Percentiles rank a stretch among this genome's conserved stretches.
These are phyloP conservation scores for Chrysanthemum seticuspe DNA, from an alignment of 129 eudicot genomes.

Conservation along the genomic window DNA sequence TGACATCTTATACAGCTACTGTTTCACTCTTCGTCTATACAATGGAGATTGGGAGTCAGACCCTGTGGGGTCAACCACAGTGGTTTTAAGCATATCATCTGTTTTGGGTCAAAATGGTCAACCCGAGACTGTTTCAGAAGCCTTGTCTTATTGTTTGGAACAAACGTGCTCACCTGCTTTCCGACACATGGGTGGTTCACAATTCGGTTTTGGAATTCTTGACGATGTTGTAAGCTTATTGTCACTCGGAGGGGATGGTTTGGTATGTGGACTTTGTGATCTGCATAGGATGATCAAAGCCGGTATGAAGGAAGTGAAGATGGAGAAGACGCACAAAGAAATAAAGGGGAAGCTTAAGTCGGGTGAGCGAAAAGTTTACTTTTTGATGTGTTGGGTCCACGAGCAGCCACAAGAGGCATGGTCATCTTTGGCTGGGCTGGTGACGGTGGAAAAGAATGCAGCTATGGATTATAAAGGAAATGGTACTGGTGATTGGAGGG, in stretches of 20 bases:
- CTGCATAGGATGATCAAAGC: constrained; percentile 48
- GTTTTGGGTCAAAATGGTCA: constrained; percentile 66
- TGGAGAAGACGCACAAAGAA: constrained; percentile 48
- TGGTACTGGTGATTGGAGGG: constrained; percentile 20
- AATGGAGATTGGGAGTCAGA: constrained; percentile 92
- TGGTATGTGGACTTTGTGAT: constrained; percentile 78
- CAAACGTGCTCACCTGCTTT: constrained; percentile 74
- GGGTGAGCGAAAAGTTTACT: constrained; percentile 67
- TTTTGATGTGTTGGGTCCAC: constrained; percentile 89
- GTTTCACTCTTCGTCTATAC: constrained; percentile 86
- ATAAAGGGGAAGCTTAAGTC: constrained; percentile 50
- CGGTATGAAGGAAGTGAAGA: constrained; percentile 55
- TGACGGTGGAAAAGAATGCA: constrained; percentile 56
- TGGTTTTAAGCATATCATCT: constrained; percentile 53
- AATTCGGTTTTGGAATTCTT: constrained; percentile 57
- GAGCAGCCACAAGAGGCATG: constrained; percentile 69
- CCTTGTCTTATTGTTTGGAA: constrained; percentile 66
- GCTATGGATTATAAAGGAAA: constrained; percentile 38
- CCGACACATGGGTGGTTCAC: constrained; percentile 72
- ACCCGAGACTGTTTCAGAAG: constrained; percentile 73
- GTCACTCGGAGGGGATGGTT: constrained; percentile 49
- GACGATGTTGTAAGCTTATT: constrained; percentile 57
- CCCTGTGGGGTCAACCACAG: constrained; percentile 53
- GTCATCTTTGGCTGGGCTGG: constrained; percentile 52
- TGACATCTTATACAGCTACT: constrained; percentile 75